Percentiles rank a stretch among this genome's conserved stretches.
These are phyloP conservation scores for Fusarium neocosmosporiellum DNA, from an alignment of 2,329 filamentous ascomycete genomes.

Conservation along the genomic window DNA sequence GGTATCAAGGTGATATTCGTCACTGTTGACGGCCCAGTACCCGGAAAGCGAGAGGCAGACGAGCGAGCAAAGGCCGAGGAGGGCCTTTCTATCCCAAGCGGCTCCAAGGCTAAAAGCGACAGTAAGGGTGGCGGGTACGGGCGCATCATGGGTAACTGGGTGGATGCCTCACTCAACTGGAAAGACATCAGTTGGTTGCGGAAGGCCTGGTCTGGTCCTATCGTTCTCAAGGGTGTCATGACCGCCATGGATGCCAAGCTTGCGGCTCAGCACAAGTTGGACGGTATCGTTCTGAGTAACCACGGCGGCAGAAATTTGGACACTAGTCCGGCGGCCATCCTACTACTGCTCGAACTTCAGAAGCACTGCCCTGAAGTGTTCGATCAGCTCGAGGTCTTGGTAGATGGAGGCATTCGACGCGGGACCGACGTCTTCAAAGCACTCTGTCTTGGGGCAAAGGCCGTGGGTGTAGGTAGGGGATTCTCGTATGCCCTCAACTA, in stretches of 20 bases:
- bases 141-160: constrained; percentile 63
- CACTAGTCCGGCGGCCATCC: constrained; percentile 63
- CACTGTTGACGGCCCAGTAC: constrained; percentile 19
- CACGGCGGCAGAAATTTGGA: constrained; percentile 72
- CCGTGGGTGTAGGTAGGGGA: constrained; percentile 71
- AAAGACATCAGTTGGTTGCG: constrained; percentile 74
- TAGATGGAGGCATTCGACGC: constrained; percentile 73
- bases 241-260: constrained; percentile 71
- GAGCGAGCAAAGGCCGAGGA: constrained; percentile 4
- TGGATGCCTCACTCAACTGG: constrained; percentile 72
- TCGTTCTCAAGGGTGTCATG: constrained; percentile 78
- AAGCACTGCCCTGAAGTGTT: constrained; percentile 71
- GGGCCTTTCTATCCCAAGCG: background rate
- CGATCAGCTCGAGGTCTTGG: constrained; percentile 67
- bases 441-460: constrained; percentile 71
- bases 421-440: constrained; percentile 77
- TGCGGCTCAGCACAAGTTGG: constrained; percentile 68
- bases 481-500: constrained; percentile 71
- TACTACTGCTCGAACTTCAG: constrained; percentile 72
- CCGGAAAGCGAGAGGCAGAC: constrained; percentile 25
- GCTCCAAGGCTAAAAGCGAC: constrained; percentile 55
- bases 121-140: constrained; percentile 65
- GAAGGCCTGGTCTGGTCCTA: constrained; percentile 56
- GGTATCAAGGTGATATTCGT: constrained; percentile 19
- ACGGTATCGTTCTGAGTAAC: constrained; percentile 77